Evolutionary conservation across 1,139 yeast genomes (phyloP), one percentile per base, ranked within the genome.

Genomic region (Pneumocystis jirovecii): DNA sequence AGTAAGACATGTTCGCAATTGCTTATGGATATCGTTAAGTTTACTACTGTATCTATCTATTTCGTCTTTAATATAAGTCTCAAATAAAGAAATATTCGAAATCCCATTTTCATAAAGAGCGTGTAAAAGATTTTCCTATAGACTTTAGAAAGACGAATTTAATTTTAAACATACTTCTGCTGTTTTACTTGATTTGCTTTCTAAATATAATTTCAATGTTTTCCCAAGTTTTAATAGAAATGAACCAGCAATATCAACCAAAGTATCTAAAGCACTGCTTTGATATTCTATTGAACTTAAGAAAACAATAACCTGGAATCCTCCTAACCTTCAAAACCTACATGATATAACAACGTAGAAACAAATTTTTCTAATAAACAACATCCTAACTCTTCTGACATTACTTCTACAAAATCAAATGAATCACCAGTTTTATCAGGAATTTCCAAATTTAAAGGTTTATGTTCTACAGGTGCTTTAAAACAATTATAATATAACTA

Each of bases 91-190:
- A 0, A 96, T 89, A 68, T 86, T 86, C 60, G 82, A 84, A 17
- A 93, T 83, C 40, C 98, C 98, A 75, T 89, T 89, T 70, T 90
- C 96, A 57, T 85, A 78, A 63, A 93, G 77, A 0, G 95, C 79
- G 65, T 88, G 78, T 59, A 83, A 75, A 39, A 93, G 70, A 1
- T 84, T 74, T 45, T 86, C 85, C 64, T 79, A 81, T 60, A 74
- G 40, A 21, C 21, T 17, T 31, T 42, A 17, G 19, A 44, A 39
- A 62, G 37, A 40, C 37, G 67, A 29, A 71, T 90, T 50, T 8
- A 12, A 3, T 50, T 15, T 7, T 21, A 50, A 25, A 50, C 8
- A 50, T 50, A 50, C 57, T 25, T 50, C 57, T 25, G 25, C 31
- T 50, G 57, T 25, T 50, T 50, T 50, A 25, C 12, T n/a, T 50